Evolutionary conservation across 164 flowering plant species (phyloP).

Genomic region (Magnolia officinalis): DNA sequence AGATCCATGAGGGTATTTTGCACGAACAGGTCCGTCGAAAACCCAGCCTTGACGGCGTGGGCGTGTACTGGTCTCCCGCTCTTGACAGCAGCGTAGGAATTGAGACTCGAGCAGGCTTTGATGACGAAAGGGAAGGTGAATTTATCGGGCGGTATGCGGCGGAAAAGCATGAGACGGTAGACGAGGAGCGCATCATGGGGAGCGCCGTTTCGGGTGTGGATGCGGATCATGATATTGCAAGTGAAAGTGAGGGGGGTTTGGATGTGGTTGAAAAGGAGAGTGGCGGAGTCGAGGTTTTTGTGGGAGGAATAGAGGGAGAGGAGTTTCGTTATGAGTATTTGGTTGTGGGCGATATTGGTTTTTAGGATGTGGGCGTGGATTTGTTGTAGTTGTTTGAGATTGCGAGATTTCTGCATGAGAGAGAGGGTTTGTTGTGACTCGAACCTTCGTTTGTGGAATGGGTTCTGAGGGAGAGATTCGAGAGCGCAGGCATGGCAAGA

Average conservation of each 20-base stretch:
- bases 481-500: background rate
- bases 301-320: conserved; percentile 37
- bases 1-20: conserved; percentile 55
- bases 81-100: conserved; percentile 10
- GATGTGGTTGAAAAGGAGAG: conserved; percentile 36
- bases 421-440: conserved; percentile 21
- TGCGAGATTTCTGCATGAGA: conserved; percentile 34
- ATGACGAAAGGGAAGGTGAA: conserved; percentile 67
- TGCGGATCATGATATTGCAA: conserved; percentile 62
- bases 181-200: conserved; percentile 37
- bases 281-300: conserved; percentile 35
- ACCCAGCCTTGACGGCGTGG: conserved; percentile 38
- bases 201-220: conserved; percentile 24
- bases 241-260: conserved; percentile 35
- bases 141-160: conserved; percentile 43
- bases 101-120: conserved; percentile 43
- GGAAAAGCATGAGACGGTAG: conserved; percentile 41
- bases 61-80: conserved; percentile 50
- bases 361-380: conserved; percentile 49
- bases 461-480: background rate
- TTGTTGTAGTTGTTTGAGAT: conserved; percentile 43
- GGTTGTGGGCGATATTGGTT: conserved; percentile 24
- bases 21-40: conserved; percentile 33
- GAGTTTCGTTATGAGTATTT: conserved; percentile 35
- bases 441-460: background rate